Base-by-base conservation (phyloP, 2,329 filamentous ascomycete species). In the Penicillium paneum region DNA sequence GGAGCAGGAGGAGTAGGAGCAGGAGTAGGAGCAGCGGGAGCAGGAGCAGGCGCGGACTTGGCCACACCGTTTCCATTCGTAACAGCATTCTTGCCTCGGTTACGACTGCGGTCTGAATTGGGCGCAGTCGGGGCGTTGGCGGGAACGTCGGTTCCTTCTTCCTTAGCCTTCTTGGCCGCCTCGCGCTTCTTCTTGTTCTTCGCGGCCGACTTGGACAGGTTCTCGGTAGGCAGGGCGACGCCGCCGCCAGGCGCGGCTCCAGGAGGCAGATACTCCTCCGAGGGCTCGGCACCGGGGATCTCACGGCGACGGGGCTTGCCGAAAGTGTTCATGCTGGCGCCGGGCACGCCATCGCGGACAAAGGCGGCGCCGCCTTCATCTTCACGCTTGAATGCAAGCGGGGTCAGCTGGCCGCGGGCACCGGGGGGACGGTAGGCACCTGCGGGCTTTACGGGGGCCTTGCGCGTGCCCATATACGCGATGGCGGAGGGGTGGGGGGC, bases 141-240 rank as follows among this genome's bases (percentile, higher is more conserved):
- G 41, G 57, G 76, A 69, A 61, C 53, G 74, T 80, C 64, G 80
- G 49, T 46, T n/a, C 63, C 67, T 41, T 78, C 76, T 63, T 85
- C 86, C 46, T 83, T 84, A 43, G 94, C 91, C 71, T 92, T 94
- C 48, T 97, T 97, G 81, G 95, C 97, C 63, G 90, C 90, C 64
- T 90, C 87, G 42, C 94, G 85, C 83, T 97, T 97, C 84, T 97
- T 97, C 84, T 97, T 97, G 78, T 97, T 97, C 83, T 97, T 97
- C 65, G 90, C 79, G 12, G 89, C 91, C 50, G 88, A 85, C 78
- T 94, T 95, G 59, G 89, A 92, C 58, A 94, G 73, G 64, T 83
- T 86, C 64, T 90, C 89, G 5, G 83, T 82, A 26, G 86, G 84
- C 42, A 89, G 80, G 58, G 82, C 83, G 39, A 86, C 84, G 40